A percentile compares a stretch with the other conserved stretches of the same genome.
Evolutionary conservation across 1,284 basidiomycete species (phyloP).

Genomic region (Apiotrichum gracile): DNA sequence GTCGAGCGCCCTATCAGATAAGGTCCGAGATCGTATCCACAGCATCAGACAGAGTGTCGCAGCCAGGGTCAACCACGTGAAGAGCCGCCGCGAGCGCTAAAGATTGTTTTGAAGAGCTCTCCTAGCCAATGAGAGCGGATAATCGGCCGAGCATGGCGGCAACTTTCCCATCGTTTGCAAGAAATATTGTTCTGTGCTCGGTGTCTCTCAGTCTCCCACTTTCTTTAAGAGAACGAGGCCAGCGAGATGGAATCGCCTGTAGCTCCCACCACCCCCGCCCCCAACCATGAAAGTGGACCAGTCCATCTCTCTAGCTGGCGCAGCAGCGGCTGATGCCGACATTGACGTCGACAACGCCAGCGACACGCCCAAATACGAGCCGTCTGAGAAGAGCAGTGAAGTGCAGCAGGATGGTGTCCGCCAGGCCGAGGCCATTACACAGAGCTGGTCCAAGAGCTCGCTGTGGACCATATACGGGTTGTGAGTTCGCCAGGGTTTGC

Average conservation of each 20-base stretch:
- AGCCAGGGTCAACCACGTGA: background rate
- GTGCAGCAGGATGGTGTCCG: slow-evolving; percentile 28
- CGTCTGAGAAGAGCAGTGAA: background rate
- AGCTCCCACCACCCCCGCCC: background rate
- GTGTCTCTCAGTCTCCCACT: background rate
- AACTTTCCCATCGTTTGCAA: background rate
- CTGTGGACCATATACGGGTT: slow-evolving; percentile 27
- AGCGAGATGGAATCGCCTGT: background rate
- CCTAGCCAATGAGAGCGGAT: background rate
- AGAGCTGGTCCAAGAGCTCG: slow-evolving; percentile 28
- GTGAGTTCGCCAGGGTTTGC: slow-evolving; percentile 14
- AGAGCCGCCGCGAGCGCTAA: background rate
- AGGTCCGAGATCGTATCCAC: background rate
- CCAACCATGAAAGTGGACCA: slow-evolving; percentile 6
- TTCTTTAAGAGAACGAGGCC: background rate
- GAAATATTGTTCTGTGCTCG: background rate
- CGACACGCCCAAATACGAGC: background rate
- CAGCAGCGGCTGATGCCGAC: background rate
- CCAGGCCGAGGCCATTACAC: slow-evolving; percentile 31
- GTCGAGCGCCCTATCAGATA: background rate
- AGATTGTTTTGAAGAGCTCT: background rate
- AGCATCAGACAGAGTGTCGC: background rate
- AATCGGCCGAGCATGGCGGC: background rate
- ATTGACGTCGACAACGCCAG: background rate
- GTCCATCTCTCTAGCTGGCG: background rate